These are phyloP conservation scores for Wallacemonas sp. DNA, from an alignment of 208 protist species.

Conservation along the genomic window DNA sequence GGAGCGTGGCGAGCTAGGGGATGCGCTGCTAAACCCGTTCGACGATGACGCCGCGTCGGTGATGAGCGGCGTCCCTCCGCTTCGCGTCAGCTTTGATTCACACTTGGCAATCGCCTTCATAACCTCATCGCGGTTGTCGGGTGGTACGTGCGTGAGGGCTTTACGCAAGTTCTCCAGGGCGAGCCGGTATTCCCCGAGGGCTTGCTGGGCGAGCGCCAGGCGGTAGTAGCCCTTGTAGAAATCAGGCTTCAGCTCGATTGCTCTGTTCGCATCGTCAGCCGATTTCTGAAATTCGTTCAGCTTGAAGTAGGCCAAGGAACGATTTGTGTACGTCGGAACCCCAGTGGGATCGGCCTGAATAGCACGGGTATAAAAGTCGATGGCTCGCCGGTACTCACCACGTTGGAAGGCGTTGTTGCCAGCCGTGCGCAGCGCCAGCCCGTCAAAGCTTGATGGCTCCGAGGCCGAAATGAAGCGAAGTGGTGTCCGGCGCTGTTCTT, in stretches of 20 bases:
- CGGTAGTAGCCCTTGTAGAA: conserved; percentile 72
- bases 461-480: conserved; percentile 20
- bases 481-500: conserved; percentile 55
- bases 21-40: not conserved
- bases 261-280: conserved; percentile 37
- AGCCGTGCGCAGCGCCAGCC: conserved; percentile 43
- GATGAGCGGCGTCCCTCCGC: conserved; percentile 39
- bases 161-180: conserved; percentile 45
- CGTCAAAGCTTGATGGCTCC: conserved; percentile 22
- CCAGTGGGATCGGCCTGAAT: conserved; percentile 57
- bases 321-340: conserved; percentile 68
- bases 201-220: conserved; percentile 45
- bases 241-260: conserved; percentile 39
- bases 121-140: conserved; percentile 35
- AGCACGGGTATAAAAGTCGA: conserved; percentile 67
- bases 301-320: conserved; percentile 68
- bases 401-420: conserved; percentile 71
- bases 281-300: conserved; percentile 40
- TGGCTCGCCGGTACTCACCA: conserved; percentile 42
- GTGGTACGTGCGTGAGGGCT: conserved; percentile 31
- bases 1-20: not conserved
- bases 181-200: conserved; percentile 28
- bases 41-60: not conserved
- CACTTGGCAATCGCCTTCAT: conserved; percentile 50
- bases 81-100: conserved; percentile 56